Evolutionary conservation across 1,139 yeast genomes (phyloP), one percentile per base, ranked within the genome.

Genomic region (Zygotorulaspora mrakii): DNA sequence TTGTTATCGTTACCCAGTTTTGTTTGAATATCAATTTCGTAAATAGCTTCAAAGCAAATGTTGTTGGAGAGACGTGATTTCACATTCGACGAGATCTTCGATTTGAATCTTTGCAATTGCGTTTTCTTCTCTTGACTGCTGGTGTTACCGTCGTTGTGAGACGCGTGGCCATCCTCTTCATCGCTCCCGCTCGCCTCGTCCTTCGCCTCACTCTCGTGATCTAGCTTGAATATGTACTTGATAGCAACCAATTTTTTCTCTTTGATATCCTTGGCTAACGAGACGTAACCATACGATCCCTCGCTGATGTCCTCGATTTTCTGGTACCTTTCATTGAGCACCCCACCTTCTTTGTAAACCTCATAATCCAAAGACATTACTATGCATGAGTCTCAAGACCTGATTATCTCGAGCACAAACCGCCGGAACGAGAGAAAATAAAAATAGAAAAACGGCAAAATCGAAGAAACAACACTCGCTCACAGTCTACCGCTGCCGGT

Each of bases 211-310:
- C 45, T 48, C 23, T 55, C 52, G 43, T 59, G 61, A 13, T 64
- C 65, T 28, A 58, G 45, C 40, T 68, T 67, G 55, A 67, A 69
- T 47, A 88, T 82, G 60, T 85, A 86, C 64, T 89, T 89, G 48
- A 89, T 79, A 3, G 96, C 96, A 22, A 84, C 95, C 40, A 84
- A 65, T 39, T 70, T 66, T 49, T 75, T 68, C 35, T 69, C 65
- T 20, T 67, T 59, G 4, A 74, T 68, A 61, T 89, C 96, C 55
- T 79, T 79, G 5, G 96, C 96, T 23, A 89, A 73, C 1, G 95
- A 81, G 7, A 89, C 97, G 39, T 84, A 75, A 31, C 97, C 97
- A 62, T 87, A 89, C 0, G 96, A 87, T 25, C 97, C 97, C 62
- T 86, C 91, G 61, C 91, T 86, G 45, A 89, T 77, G 56, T 83